Conservation (phyloP, 352 stramenopile genomes). For the Elongisporangium anandrum region DNA sequence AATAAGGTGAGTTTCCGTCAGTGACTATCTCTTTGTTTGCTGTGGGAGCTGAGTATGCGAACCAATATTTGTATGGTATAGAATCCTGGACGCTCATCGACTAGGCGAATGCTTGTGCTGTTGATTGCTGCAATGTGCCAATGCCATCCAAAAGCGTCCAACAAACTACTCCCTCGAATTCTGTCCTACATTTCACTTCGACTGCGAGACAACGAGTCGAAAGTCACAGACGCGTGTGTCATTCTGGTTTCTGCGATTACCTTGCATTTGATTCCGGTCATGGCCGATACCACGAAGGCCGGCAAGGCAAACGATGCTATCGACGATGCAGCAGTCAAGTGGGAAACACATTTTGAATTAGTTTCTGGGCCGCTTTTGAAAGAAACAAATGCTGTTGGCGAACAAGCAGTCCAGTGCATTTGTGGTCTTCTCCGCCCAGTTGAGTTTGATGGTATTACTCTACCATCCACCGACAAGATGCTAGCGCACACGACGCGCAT, state of each 20-base stretch:
- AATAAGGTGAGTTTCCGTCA: slow-evolving; percentile 35
- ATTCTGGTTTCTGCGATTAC: slow-evolving; percentile 48
- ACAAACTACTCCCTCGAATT: slow-evolving; percentile 37
- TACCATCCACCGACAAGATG: slow-evolving; percentile 21
- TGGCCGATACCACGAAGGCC: slow-evolving; percentile 1
- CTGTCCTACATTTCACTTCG: slow-evolving; percentile 39
- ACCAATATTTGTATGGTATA: slow-evolving; percentile 7
- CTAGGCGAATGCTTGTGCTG: slow-evolving; percentile 54
- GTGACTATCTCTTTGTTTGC: not conserved
- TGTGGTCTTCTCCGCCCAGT: slow-evolving; percentile 36
- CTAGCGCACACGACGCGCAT: slow-evolving; percentile 27
- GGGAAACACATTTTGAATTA: slow-evolving; percentile 20
- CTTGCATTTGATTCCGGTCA: slow-evolving; percentile 37
- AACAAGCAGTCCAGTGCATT: slow-evolving; percentile 44
- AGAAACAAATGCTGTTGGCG: slow-evolving; percentile 39
- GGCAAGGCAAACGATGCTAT: not conserved
- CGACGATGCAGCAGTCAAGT: slow-evolving; percentile 1
- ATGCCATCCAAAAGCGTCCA: slow-evolving; percentile 26
- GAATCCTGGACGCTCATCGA: slow-evolving; percentile 41
- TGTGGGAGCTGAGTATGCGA: not conserved
- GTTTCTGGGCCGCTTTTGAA: slow-evolving; percentile 30
- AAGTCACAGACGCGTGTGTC: slow-evolving; percentile 49
- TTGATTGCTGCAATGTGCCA: slow-evolving; percentile 48
- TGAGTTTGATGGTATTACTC: slow-evolving; percentile 46
- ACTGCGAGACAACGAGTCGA: slow-evolving; percentile 47